phyloP scores from a whole-genome alignment of 495 filamentous ascomycete species.

The Daldinia decipiens region DNA sequence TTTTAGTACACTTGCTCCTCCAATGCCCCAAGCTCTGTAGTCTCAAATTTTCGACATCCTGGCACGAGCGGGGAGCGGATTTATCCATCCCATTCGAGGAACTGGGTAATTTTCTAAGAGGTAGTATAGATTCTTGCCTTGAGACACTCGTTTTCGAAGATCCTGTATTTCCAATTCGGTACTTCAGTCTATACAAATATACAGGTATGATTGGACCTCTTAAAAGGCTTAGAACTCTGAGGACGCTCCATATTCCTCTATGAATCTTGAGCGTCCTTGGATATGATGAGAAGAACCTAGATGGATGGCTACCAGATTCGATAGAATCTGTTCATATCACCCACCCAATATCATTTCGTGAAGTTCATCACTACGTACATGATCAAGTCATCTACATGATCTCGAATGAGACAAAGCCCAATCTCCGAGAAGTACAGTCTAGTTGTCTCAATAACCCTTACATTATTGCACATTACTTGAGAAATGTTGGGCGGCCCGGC shows the following conservation, averaged over 20 bases:
- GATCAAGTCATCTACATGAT: not conserved
- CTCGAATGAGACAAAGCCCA: not conserved
- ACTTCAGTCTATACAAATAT: no score
- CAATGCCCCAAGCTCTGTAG: not conserved
- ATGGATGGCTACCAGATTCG: not conserved
- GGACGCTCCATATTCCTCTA: not conserved
- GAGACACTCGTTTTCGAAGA: not conserved
- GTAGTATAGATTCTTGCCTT: not conserved
- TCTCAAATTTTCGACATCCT: not conserved
- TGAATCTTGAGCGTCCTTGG: no score
- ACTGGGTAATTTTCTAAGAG: not conserved
- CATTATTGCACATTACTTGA: not conserved
- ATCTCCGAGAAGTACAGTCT: not conserved
- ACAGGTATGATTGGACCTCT: not conserved
- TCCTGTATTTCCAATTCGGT: no score
- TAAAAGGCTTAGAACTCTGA: not conserved
- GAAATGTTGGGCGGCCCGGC: not conserved
- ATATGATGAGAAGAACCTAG: not conserved
- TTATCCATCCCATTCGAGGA: not conserved
- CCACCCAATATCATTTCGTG: not conserved
- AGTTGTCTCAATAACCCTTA: no score
- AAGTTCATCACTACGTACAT: no score
- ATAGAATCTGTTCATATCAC: constrained; percentile 1
- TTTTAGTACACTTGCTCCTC: not conserved
- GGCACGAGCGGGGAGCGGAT: not conserved